These are phyloP conservation scores for Scopulariopsis brevicaulis DNA, from an alignment of 2,329 filamentous ascomycete genomes.

Conservation along the genomic window DNA sequence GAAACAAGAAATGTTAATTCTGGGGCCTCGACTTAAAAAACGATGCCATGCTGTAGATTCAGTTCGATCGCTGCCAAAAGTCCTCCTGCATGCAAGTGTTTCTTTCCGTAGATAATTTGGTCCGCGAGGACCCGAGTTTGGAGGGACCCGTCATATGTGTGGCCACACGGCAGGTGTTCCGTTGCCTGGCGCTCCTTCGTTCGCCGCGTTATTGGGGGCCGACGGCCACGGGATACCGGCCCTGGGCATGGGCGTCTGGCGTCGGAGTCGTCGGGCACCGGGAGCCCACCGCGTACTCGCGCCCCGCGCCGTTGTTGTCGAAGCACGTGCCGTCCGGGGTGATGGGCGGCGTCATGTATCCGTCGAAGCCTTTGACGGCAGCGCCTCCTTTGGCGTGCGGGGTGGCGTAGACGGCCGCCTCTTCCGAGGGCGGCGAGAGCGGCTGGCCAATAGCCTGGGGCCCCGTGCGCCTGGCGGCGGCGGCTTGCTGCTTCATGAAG, in stretches of 20 bases:
- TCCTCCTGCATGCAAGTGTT: slow-evolving; percentile 17
- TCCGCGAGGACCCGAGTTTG: not conserved
- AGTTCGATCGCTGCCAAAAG: slow-evolving; percentile 13
- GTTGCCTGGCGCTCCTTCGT: not conserved
- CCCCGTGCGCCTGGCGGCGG: slow-evolving; percentile 34
- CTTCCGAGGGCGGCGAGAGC: slow-evolving; percentile 48
- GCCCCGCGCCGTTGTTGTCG: slow-evolving; percentile 28
- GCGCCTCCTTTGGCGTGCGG: slow-evolving; percentile 56
- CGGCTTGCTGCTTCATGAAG: slow-evolving; percentile 48
- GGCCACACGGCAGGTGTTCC: not conserved
- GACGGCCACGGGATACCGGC: slow-evolving; percentile 15
- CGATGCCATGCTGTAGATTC: slow-evolving; percentile 32
- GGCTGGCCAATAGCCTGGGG: slow-evolving; percentile 27
- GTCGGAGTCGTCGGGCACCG: slow-evolving; percentile 54
- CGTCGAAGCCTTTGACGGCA: slow-evolving; percentile 51
- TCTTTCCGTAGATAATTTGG: slow-evolving; percentile 6
- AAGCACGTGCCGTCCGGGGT: slow-evolving; percentile 62
- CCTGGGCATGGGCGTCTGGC: slow-evolving; percentile 27
- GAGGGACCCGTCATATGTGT: not conserved
- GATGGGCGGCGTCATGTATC: slow-evolving; percentile 77
- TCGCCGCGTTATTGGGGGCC: slow-evolving; percentile 6
- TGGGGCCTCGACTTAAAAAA: slow-evolving; percentile 10
- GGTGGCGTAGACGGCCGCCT: slow-evolving; percentile 58
- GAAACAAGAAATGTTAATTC: slow-evolving; percentile 10
- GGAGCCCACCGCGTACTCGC: slow-evolving; percentile 37